phyloP scores from a whole-genome alignment of 2,329 filamentous ascomycete species.

The Tothia fuscella region DNA sequence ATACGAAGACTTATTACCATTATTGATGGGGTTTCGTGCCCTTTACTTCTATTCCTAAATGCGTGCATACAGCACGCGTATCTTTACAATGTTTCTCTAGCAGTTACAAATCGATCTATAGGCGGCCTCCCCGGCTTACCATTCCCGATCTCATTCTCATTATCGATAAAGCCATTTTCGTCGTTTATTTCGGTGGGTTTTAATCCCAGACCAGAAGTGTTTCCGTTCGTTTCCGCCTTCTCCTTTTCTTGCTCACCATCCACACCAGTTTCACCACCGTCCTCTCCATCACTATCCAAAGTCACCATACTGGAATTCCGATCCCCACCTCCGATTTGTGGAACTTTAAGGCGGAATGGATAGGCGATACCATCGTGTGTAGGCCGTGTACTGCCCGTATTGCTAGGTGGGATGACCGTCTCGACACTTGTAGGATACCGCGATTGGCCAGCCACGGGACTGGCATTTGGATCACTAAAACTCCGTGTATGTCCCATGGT shows the following conservation, averaged over 20 bases:
- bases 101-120: constrained; percentile 46
- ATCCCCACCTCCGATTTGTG: constrained; percentile 24
- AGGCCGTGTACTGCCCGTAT: constrained; percentile 48
- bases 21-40: too few relatives aligned
- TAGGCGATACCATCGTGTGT: constrained; percentile 58
- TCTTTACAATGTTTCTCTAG: constrained; percentile 25
- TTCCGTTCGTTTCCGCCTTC: background rate
- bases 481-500: too few relatives aligned
- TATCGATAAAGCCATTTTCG: background rate
- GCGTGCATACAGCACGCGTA: too few relatives aligned
- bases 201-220: background rate
- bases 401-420: constrained; percentile 34
- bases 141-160: too few relatives aligned
- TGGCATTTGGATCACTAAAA: too few relatives aligned
- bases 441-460: constrained; percentile 18
- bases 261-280: background rate
- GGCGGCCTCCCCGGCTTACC: constrained; percentile 28
- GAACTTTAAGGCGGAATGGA: constrained; percentile 55
- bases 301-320: constrained; percentile 62
- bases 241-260: background rate
- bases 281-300: constrained; percentile 24
- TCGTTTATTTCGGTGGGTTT: background rate
- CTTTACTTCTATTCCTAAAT: too few relatives aligned
- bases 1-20: too few relatives aligned
- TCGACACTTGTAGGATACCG: constrained; percentile 15